A percentile compares a stretch with the other conserved stretches of the same genome.
Conservation (phyloP, 805 yeast genomes). For the Hyphopichia homilentoma region DNA sequence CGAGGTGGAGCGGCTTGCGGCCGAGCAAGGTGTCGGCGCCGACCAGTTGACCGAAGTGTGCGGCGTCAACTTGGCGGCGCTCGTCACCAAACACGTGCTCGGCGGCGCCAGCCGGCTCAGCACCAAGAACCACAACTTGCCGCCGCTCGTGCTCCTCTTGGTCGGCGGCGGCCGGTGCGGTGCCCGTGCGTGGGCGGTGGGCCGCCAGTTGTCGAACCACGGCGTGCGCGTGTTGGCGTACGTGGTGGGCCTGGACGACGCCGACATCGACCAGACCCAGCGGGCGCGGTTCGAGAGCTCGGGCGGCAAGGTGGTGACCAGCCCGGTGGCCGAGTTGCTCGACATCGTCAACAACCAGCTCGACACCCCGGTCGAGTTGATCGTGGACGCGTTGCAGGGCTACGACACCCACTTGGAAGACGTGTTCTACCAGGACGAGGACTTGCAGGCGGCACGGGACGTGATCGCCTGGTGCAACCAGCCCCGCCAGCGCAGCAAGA, state of each 20-base stretch:
- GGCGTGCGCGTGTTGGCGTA: conserved; percentile 66
- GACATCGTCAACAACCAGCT: conserved; percentile 39
- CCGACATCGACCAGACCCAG: conserved; percentile 48
- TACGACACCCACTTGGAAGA: conserved; percentile 68
- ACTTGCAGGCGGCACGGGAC: conserved; percentile 33
- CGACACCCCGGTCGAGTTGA: conserved; percentile 73
- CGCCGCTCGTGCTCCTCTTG: conserved; percentile 69
- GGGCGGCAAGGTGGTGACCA: conserved; percentile 62
- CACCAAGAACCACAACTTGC: conserved; percentile 67
- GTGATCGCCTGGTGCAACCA: conserved; percentile 68
- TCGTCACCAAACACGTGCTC: conserved; percentile 52
- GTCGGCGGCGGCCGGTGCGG: conserved; percentile 78
- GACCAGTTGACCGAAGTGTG: conserved; percentile 58
- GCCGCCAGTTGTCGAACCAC: conserved; percentile 72
- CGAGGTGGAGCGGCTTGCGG: conserved; percentile 64
- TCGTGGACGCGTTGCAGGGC: conserved; percentile 84
- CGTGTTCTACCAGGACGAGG: conserved; percentile 37
- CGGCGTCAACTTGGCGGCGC: conserved; percentile 59
- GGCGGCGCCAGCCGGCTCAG: conserved; percentile 68
- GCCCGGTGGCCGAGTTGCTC: conserved; percentile 34
- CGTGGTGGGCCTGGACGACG: conserved; percentile 29
- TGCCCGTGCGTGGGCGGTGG: conserved; percentile 70
- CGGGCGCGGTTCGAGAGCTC: conserved; percentile 50
- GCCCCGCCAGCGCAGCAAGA: conserved; percentile 36
- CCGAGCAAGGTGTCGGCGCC: conserved; percentile 51